Evolutionary conservation across 192 early-diverging fungal species (phyloP).

Genomic region (Funneliformis mosseae): DNA sequence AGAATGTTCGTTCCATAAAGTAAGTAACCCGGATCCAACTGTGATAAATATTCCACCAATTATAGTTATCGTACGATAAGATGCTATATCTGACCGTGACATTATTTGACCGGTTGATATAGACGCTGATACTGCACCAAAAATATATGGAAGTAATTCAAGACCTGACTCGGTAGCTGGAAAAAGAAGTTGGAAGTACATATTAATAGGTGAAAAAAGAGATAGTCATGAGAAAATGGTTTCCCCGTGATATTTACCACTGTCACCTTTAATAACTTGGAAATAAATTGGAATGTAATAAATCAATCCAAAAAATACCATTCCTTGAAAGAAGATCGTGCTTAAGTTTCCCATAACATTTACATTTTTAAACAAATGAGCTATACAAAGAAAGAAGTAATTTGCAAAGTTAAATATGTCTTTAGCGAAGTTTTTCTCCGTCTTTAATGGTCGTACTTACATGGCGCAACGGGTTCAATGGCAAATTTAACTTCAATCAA

Average conservation of each 20-base stretch:
- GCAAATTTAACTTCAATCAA: constrained; percentile 66
- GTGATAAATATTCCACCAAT: constrained; percentile 63
- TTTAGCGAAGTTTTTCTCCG: too few relatives aligned
- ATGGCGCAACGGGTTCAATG: constrained; percentile 70
- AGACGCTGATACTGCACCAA: constrained; percentile 70
- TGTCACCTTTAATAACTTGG: constrained; percentile 74
- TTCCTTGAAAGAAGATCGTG: constrained; percentile 66
- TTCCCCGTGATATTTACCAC: not conserved
- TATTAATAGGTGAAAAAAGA: not conserved
- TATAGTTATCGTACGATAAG: constrained; percentile 66
- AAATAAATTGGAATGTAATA: constrained; percentile 86
- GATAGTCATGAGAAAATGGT: too few relatives aligned
- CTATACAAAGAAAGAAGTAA: not conserved
- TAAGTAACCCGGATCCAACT: constrained; percentile 65
- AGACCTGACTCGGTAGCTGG: constrained; percentile 74
- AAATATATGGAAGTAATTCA: constrained; percentile 70
- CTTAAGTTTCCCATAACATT: constrained; percentile 60
- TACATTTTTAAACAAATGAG: constrained; percentile 63
- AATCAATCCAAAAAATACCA: constrained; percentile 61
- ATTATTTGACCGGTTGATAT: constrained; percentile 67
- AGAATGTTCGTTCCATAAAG: constrained; percentile 57
- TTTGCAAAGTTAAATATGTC: not conserved
- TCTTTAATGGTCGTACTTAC: constrained; percentile 5
- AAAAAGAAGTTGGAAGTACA: not conserved
- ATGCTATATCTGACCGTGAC: constrained; percentile 47